These are phyloP conservation scores for Paraphaeosphaeria sporulosa DNA, from an alignment of 2,329 filamentous ascomycete species.

Conservation along the genomic window DNA sequence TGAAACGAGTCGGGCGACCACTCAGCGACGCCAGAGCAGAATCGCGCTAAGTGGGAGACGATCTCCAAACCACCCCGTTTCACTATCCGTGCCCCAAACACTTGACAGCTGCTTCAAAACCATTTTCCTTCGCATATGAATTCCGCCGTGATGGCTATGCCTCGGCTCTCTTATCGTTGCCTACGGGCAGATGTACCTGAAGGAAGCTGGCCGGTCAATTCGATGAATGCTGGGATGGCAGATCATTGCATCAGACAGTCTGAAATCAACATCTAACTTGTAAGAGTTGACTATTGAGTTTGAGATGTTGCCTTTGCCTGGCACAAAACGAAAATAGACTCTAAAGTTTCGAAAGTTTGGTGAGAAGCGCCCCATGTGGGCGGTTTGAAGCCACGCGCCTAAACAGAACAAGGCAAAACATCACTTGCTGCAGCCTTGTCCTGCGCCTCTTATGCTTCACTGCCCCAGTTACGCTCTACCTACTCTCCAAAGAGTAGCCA, in stretches of 20 bases:
- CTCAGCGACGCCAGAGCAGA: neutral
- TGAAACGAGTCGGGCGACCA: conserved; percentile 20
- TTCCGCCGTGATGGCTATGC: neutral
- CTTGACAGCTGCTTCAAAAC: conserved; percentile 14
- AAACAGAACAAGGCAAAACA: conserved; percentile 8
- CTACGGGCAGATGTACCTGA: neutral
- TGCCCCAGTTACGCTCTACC: conserved; percentile 8
- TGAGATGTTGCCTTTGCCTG: neutral
- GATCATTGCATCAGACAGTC: neutral
- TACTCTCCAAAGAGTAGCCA: neutral
- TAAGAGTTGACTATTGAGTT: neutral
- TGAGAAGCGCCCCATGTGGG: neutral
- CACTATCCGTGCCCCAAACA: conserved; percentile 24
- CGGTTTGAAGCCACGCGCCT: neutral
- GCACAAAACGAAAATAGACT: neutral
- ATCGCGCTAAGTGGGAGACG: conserved; percentile 27
- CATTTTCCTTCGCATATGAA: neutral
- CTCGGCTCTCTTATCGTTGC: neutral
- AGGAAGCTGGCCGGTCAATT: too few species aligned
- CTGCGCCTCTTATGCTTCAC: conserved; percentile 23
- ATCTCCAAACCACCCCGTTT: conserved; percentile 38
- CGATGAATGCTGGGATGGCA: neutral
- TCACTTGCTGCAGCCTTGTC: conserved; percentile 9
- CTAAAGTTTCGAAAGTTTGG: neutral
- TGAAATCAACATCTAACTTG: neutral